phyloP scores from a whole-genome alignment of 1,284 basidiomycete species.

The Sphaerobolus stellatus region DNA sequence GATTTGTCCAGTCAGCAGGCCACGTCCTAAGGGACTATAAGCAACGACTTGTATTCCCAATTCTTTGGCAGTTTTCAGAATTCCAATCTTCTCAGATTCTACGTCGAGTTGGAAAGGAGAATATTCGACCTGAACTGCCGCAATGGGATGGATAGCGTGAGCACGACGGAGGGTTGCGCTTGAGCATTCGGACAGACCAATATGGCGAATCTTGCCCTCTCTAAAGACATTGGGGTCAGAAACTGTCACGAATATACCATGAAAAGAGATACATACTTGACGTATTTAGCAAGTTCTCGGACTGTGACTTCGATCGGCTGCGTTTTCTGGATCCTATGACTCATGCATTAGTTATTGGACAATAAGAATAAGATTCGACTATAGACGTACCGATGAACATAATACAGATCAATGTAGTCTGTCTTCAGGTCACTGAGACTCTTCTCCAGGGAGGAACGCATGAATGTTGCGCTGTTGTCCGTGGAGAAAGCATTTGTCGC shows the following conservation, averaged over 20 bases:
- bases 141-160: constrained; percentile 57
- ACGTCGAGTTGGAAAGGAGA: constrained; percentile 60
- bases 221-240: constrained; percentile 24
- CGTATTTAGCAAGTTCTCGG: constrained; percentile 51
- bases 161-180: constrained; percentile 61
- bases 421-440: constrained; percentile 43
- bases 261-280: constrained; percentile 43
- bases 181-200: constrained; percentile 63
- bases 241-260: no score
- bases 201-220: constrained; percentile 58
- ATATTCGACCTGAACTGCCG: constrained; percentile 64
- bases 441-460: constrained; percentile 33
- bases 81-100: constrained; percentile 45
- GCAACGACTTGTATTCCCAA: constrained; percentile 55
- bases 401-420: constrained; percentile 48
- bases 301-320: constrained; percentile 56
- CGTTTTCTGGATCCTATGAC: constrained; percentile 33
- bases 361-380: constrained; percentile 13
- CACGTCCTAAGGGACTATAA: constrained; percentile 63
- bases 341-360: background rate
- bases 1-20: constrained; percentile 58
- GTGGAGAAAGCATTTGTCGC: no score
- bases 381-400: constrained; percentile 40
- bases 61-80: constrained; percentile 51
- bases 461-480: constrained; percentile 36